Evolutionary conservation across 768 basidiomycete genomes (phyloP), one percentile per base, ranked within the genome.

Genomic region (Naganishia randhawae): DNA sequence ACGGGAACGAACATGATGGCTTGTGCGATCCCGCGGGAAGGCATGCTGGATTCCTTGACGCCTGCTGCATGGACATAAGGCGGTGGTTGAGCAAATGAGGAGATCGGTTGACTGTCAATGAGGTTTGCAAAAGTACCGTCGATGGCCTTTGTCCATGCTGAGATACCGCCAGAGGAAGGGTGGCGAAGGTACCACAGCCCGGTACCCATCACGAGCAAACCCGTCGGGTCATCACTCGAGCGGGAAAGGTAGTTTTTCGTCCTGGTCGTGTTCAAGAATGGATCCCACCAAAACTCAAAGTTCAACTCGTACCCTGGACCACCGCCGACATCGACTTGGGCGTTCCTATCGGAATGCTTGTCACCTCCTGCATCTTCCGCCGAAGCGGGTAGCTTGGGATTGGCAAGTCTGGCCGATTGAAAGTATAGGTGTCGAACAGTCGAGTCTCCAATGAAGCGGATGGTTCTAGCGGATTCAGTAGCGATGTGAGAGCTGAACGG

Each of bases 131-230:
- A 84, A n/a, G 87, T 83, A 9, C 80, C 73, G 72, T 91, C 89
- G 70, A 90, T 86, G 72, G 84, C 88, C 29, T 83, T 82, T 73
- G 89, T 89, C 90, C 91, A 96, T 0, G 86, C 83, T 33, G 87
- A 81, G 45, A 93, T 82, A 3, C 90, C 90, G 27, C 91, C 89
- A 0, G 90, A 89, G 19, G 81, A 81, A 0, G 87, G 82, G 77
- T 93, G 87, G 27, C 90, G 86, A 50, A 96, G 84, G 77, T 91
- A 91, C 92, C 92, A 94, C 41, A 95, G 81, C 0, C 92, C 92
- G 16, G 89, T 87, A 11, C 92, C 92, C 17, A 96, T 77, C 11
- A 94, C 88, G 32, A 93, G 83, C 52, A 96, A 80, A 0, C 88
- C 86, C 0, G 90, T 84, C 9, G 73, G 74, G 32, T 69, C 54